These are phyloP conservation scores for Pistacia vera DNA, from an alignment of 345 rosid species.

Conservation along the genomic window DNA sequence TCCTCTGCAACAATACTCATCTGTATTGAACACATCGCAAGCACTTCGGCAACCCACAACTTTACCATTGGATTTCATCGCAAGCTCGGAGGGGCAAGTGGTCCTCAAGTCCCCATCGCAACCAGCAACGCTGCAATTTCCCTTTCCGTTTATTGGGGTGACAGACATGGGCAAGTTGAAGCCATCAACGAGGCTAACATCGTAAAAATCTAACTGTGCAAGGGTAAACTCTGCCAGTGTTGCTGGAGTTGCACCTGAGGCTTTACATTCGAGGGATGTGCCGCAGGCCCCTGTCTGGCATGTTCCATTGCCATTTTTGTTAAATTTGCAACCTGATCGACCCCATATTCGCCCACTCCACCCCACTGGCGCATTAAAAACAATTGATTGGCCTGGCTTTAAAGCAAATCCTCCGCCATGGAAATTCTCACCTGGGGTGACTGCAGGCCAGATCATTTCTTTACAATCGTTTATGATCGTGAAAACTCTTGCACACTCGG, in stretches of 20 bases:
- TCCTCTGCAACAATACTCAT: constrained; percentile 86
- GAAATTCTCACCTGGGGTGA: constrained; percentile 57
- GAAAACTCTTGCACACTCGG: constrained; percentile 55
- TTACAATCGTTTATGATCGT: constrained; percentile 71
- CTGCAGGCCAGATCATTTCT: constrained; percentile 79
- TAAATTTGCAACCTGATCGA: constrained; percentile 72
- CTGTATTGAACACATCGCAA: constrained; percentile 85
- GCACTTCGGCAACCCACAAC: constrained; percentile 77
- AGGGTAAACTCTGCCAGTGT: constrained; percentile 87
- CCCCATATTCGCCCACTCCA: constrained; percentile 97
- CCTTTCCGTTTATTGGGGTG: constrained; percentile 64
- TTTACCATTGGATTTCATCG: constrained; percentile 60
- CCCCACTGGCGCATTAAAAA: constrained; percentile 57
- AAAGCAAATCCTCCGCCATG: constrained; percentile 62
- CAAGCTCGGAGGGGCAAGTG: constrained; percentile 64
- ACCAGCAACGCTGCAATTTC: constrained; percentile 66
- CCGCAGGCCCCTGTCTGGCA: constrained; percentile 89
- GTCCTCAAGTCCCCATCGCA: constrained; percentile 62
- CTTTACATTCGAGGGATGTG: constrained; percentile 53
- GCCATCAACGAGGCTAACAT: constrained; percentile 95
- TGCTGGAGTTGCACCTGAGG: constrained; percentile 68
- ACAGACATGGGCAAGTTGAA: constrained; percentile 71
- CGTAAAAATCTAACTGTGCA: constrained; percentile 54
- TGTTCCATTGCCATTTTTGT: constrained; percentile 55
- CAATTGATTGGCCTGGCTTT: constrained; percentile 57